A percentile compares a stretch with the other conserved stretches of the same genome.
Conservation (phyloP, 2,329 filamentous ascomycete genomes). For the Talaromyces sp. region DNA sequence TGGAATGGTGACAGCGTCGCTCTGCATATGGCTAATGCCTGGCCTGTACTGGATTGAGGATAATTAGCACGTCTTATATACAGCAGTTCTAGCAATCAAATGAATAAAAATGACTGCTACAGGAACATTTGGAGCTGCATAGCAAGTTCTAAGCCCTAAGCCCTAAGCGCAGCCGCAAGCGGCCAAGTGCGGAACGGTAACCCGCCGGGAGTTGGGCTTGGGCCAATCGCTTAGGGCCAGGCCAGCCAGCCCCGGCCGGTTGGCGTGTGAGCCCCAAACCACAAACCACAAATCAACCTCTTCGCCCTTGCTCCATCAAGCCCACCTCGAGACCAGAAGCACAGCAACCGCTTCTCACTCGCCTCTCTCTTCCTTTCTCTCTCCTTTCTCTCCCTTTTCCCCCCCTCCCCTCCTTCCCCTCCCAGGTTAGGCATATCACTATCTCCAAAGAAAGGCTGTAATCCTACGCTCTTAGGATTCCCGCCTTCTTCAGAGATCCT, state of each 20-base stretch:
- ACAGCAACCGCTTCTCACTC: background rate
- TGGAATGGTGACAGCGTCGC: background rate
- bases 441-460: slow-evolving; percentile 20
- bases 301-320: background rate
- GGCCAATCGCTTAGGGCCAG: slow-evolving; percentile 10
- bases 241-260: background rate
- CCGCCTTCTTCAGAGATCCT: slow-evolving; percentile 24
- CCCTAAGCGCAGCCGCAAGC: slow-evolving; percentile 6
- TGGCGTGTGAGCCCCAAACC: slow-evolving; percentile 6
- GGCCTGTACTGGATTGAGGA: background rate
- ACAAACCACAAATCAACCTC: slow-evolving; percentile 14
- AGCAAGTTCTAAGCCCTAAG: slow-evolving; percentile 5
- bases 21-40: background rate
- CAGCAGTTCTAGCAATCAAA: background rate
- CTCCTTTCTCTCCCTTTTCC: slow-evolving; percentile 22
- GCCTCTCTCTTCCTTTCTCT: slow-evolving; percentile 7
- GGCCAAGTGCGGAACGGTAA: slow-evolving; percentile 10
- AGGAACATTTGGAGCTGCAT: background rate
- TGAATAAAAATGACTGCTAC: background rate
- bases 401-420: slow-evolving; percentile 9
- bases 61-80: background rate
- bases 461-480: slow-evolving; percentile 25
- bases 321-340: slow-evolving; percentile 10
- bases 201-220: slow-evolving; percentile 9
- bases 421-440: slow-evolving; percentile 4